A percentile compares a stretch with the other conserved stretches of the same genome.
phyloP scores from a whole-genome alignment of 2,329 filamentous ascomycete species.

The Colletotrichum eremochloae region DNA sequence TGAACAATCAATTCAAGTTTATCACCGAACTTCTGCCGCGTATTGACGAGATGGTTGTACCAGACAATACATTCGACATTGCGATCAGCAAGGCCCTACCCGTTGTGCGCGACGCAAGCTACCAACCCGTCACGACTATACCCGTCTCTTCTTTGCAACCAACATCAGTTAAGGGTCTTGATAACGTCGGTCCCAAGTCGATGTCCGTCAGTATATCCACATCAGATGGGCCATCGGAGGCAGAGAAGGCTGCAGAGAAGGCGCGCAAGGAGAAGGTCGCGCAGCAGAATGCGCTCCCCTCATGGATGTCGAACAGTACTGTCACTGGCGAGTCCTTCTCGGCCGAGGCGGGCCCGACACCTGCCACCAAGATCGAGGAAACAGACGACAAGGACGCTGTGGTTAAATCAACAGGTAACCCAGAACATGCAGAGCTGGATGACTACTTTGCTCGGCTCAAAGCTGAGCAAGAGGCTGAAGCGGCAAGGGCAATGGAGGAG shows the following conservation, averaged over 20 bases:
- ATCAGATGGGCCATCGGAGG: slow-evolving; percentile 74
- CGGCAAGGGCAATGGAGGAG: slow-evolving; percentile 48
- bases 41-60: slow-evolving; percentile 81
- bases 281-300: slow-evolving; percentile 76
- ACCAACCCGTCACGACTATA: slow-evolving; percentile 66
- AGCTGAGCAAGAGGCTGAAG: slow-evolving; percentile 67
- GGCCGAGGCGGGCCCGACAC: slow-evolving; percentile 52
- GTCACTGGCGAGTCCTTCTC: slow-evolving; percentile 74
- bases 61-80: slow-evolving; percentile 79
- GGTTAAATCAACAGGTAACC: slow-evolving; percentile 58
- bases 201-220: slow-evolving; percentile 79
- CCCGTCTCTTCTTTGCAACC: slow-evolving; percentile 71
- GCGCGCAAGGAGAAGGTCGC: slow-evolving; percentile 75
- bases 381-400: slow-evolving; percentile 63
- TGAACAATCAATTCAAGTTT: slow-evolving; percentile 85
- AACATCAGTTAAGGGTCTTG: slow-evolving; percentile 77
- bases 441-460: slow-evolving; percentile 77
- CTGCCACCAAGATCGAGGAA: slow-evolving; percentile 55
- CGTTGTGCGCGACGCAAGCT: slow-evolving; percentile 74
- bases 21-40: slow-evolving; percentile 81
- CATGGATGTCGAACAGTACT: slow-evolving; percentile 80
- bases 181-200: slow-evolving; percentile 75
- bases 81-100: slow-evolving; percentile 74
- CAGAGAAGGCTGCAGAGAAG: slow-evolving; percentile 74
- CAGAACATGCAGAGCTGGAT: slow-evolving; percentile 71